A percentile compares a stretch with the other conserved stretches of the same genome.
Conservation (phyloP, 177 flowering plant genomes). For the Vitis hybrid region DNA sequence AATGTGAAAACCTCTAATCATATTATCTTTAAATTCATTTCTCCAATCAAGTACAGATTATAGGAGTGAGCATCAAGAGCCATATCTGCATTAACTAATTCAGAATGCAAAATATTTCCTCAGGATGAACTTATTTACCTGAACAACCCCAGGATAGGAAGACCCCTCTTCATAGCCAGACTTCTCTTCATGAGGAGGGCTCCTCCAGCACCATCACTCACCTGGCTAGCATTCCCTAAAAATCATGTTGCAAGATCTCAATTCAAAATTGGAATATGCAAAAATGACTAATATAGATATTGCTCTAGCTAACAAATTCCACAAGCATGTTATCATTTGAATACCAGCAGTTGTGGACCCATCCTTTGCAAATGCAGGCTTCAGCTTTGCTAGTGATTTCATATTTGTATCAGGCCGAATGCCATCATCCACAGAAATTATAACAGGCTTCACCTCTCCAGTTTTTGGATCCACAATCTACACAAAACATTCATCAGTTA, state of each 20-base stretch:
- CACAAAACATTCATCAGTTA: constrained; percentile 15
- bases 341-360: constrained; percentile 76
- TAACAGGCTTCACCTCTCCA: constrained; percentile 46
- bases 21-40: no score
- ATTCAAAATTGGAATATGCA: neutral
- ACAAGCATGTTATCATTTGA: neutral
- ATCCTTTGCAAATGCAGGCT: constrained; percentile 59
- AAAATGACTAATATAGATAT: neutral
- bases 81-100: neutral
- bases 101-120: neutral
- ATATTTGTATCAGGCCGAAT: constrained; percentile 49
- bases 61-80: no score
- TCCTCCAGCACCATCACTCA: constrained; percentile 79
- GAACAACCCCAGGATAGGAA: constrained; percentile 68
- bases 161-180: constrained; percentile 57
- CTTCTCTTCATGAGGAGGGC: constrained; percentile 76
- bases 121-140: constrained; percentile 30
- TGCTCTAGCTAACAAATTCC: neutral
- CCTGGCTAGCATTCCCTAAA: constrained; percentile 67
- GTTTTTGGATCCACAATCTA: constrained; percentile 60
- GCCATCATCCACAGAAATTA: constrained; percentile 63
- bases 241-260: constrained; percentile 1
- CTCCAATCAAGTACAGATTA: no score
- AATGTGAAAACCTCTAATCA: no score
- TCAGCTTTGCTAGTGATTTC: constrained; percentile 54